phyloP scores from a whole-genome alignment of 805 yeast species.

The Saturnispora saitoi region DNA sequence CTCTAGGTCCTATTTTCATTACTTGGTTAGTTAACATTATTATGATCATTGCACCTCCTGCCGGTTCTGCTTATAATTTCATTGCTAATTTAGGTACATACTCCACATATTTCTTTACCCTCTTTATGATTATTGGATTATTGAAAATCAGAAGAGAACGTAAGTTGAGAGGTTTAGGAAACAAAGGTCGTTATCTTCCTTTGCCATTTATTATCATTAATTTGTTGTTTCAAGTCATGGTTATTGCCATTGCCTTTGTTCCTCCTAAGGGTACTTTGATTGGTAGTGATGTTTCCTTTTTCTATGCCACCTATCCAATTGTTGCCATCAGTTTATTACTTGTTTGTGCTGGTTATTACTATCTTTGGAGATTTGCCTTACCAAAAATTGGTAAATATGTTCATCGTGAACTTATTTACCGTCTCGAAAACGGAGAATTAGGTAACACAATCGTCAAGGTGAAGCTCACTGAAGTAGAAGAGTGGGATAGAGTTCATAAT shows the following conservation, averaged over 20 bases:
- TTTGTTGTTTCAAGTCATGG: conserved; percentile 29
- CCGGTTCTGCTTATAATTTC: conserved; percentile 82
- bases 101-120: conserved; percentile 70
- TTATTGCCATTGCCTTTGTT: conserved; percentile 35
- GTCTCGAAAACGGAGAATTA: conserved; percentile 30
- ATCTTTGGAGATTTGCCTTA: conserved; percentile 30
- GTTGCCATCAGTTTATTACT: conserved; percentile 29
- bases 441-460: conserved; percentile 35
- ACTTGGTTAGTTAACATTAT: conserved; percentile 72
- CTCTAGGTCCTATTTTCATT: conserved; percentile 62
- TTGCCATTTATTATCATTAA: conserved; percentile 28
- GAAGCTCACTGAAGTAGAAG: conserved; percentile 23
- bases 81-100: conserved; percentile 72
- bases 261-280: conserved; percentile 34
- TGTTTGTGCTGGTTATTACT: conserved; percentile 29
- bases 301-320: conserved; percentile 35
- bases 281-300: conserved; percentile 36
- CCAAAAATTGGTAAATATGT: conserved; percentile 29
- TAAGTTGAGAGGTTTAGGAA: conserved; percentile 28
- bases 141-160: conserved; percentile 35
- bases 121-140: conserved; percentile 54
- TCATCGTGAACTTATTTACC: conserved; percentile 27
- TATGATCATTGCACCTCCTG: conserved; percentile 72
- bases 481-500: conserved; percentile 26
- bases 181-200: conserved; percentile 29